A percentile compares a stretch with the other conserved stretches of the same genome.
Conservation (phyloP, 73 alveolate genomes). For the Effrenium voratum region DNA sequence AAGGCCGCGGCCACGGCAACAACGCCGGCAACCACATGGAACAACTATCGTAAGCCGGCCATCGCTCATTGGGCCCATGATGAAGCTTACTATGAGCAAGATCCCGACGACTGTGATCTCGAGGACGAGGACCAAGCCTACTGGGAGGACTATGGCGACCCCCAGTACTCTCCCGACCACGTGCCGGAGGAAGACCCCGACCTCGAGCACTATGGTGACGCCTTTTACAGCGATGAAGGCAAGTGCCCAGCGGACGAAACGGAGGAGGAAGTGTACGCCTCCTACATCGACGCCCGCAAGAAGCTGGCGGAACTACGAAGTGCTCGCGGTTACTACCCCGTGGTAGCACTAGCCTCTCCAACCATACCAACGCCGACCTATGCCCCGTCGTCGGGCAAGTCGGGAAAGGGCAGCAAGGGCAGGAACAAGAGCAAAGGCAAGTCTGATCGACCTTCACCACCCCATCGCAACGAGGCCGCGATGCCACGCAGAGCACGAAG, state of each 20-base stretch:
- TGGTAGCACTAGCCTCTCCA: background rate
- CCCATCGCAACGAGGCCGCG: background rate
- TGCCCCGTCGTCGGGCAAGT: background rate
- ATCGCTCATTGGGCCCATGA: no score
- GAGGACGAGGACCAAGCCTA: background rate
- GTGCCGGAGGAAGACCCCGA: background rate
- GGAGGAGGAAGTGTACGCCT: slow-evolving; percentile 49
- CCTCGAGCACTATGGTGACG: background rate
- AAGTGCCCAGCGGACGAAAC: no score
- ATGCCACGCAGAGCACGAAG: background rate
- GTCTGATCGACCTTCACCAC: background rate
- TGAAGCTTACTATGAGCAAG: background rate
- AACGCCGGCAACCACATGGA: background rate
- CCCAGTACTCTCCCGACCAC: no score
- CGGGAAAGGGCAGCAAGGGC: background rate
- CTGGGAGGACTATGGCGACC: background rate
- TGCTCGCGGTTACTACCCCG: slow-evolving; percentile 32
- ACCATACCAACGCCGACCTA: background rate
- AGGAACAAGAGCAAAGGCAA: background rate
- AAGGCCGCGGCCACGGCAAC: background rate
- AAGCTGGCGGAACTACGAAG: background rate
- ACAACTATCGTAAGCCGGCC: no score
- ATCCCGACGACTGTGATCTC: background rate
- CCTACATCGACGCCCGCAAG: slow-evolving; percentile 48
- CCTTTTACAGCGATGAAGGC: background rate